These are phyloP conservation scores for Fomitopsis betulina DNA, from an alignment of 1,284 basidiomycete genomes.

Conservation along the genomic window DNA sequence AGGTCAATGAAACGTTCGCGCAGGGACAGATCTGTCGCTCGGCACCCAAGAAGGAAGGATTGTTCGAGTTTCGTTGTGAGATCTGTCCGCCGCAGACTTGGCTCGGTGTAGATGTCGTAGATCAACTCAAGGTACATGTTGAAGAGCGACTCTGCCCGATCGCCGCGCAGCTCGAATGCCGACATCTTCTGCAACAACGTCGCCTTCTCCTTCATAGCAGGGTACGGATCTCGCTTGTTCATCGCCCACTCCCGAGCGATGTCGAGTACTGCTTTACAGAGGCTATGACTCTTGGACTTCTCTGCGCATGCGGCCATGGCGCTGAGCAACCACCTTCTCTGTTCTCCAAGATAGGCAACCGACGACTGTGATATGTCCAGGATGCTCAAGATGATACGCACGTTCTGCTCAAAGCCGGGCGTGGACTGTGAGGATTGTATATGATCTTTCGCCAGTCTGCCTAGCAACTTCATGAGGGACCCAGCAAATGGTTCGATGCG, in stretches of 20 bases:
- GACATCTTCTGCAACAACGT: slow-evolving; percentile 89
- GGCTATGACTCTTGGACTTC: slow-evolving; percentile 79
- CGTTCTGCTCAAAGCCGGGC: slow-evolving; percentile 51
- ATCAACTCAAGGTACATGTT: slow-evolving; percentile 88
- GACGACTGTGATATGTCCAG: slow-evolving; percentile 71
- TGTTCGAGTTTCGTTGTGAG: slow-evolving; percentile 92
- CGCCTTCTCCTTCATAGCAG: slow-evolving; percentile 96
- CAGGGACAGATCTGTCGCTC: slow-evolving; percentile 76
- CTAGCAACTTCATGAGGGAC: slow-evolving; percentile 81
- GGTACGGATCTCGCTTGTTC: slow-evolving; percentile 79
- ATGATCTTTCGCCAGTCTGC: slow-evolving; percentile 88
- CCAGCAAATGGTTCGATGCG: slow-evolving; percentile 81
- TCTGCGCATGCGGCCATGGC: slow-evolving; percentile 83
- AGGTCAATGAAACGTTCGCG: slow-evolving; percentile 90
- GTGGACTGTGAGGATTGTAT: slow-evolving; percentile 48
- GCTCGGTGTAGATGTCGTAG: slow-evolving; percentile 92
- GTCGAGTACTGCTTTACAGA: slow-evolving; percentile 87
- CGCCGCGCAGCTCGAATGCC: slow-evolving; percentile 78
- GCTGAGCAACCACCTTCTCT: slow-evolving; percentile 70
- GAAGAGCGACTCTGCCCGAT: slow-evolving; percentile 72
- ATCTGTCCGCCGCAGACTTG: slow-evolving; percentile 84
- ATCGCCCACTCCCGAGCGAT: slow-evolving; percentile 89
- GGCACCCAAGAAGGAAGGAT: slow-evolving; percentile 91
- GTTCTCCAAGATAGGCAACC: slow-evolving; percentile 63
- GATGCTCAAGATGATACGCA: slow-evolving; percentile 60